These are phyloP conservation scores for Moricandia arvensis DNA, from an alignment of 345 rosid genomes.

Conservation along the genomic window DNA sequence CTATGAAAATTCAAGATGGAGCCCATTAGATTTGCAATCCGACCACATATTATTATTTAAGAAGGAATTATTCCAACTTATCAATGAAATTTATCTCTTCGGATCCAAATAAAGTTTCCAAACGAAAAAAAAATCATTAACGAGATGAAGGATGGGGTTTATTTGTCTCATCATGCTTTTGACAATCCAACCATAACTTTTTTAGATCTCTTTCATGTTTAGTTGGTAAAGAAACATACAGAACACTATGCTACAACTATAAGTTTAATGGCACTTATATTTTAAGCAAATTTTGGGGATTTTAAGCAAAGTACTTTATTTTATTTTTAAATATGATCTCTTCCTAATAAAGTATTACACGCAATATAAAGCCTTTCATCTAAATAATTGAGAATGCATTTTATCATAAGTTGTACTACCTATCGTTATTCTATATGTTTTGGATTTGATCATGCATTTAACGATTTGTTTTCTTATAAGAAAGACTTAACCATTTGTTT, in stretches of 20 bases:
- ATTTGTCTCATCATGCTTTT: conserved; percentile 26
- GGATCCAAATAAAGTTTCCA: background rate
- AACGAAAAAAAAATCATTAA: background rate
- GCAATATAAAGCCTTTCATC: background rate
- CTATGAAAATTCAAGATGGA: conserved; percentile 17
- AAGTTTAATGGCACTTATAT: background rate
- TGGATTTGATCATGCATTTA: background rate
- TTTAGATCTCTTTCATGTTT: background rate
- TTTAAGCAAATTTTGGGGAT: background rate
- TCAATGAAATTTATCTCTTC: background rate
- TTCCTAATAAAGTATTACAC: background rate
- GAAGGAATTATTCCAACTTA: conserved; percentile 13
- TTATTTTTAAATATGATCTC: background rate
- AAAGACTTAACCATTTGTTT: no score
- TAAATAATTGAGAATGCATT: background rate
- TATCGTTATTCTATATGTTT: background rate
- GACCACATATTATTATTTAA: conserved; percentile 18
- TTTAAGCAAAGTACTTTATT: background rate
- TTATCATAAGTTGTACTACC: background rate
- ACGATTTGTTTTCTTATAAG: background rate
- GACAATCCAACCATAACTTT: background rate
- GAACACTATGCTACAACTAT: background rate
- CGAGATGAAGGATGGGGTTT: conserved; percentile 4
- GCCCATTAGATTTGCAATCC: conserved; percentile 19
- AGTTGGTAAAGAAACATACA: background rate